These are phyloP conservation scores for Phylloporus rhodoxanthus DNA, from an alignment of 768 basidiomycete genomes.

Conservation along the genomic window DNA sequence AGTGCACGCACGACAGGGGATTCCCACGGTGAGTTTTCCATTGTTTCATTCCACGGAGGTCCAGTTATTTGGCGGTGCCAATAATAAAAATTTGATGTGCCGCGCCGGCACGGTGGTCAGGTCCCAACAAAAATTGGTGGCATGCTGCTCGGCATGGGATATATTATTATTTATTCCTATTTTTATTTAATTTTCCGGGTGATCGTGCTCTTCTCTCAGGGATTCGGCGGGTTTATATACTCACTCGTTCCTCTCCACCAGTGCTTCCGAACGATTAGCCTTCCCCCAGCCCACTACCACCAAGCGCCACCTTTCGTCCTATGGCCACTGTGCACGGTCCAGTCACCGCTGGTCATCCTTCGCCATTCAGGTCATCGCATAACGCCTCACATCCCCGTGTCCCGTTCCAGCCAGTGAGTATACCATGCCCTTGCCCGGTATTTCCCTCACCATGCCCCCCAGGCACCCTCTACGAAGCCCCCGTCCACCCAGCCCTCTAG, in stretches of 20 bases:
- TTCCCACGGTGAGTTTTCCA: constrained; percentile 32
- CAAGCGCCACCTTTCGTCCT: constrained; percentile 17
- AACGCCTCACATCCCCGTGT: constrained; percentile 26
- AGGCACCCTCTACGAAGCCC: constrained; percentile 27
- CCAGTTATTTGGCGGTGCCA: constrained; percentile 23
- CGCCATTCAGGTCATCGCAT: constrained; percentile 24
- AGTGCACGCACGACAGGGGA: constrained; percentile 2
- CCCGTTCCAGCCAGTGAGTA: constrained; percentile 25
- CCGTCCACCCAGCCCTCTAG: constrained; percentile 27
- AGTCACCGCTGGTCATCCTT: constrained; percentile 22
- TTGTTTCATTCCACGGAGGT: constrained; percentile 24
- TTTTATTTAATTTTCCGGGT: not conserved
- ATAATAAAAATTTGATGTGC: constrained; percentile 26
- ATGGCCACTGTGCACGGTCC: constrained; percentile 33
- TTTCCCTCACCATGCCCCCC: not conserved
- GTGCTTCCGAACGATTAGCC: constrained; percentile 17
- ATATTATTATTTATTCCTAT: constrained; percentile 8
- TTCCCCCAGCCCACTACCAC: constrained; percentile 1
- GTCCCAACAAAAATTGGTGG: constrained; percentile 18
- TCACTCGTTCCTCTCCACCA: constrained; percentile 4
- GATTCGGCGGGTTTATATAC: constrained; percentile 21
- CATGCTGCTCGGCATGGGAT: constrained; percentile 23
- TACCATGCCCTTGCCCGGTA: not conserved
- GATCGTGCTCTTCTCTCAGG: not conserved
- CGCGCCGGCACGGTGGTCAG: constrained; percentile 18